Evolutionary conservation across 2,329 filamentous ascomycete species (phyloP), one percentile per base, ranked within the genome.

Genomic region (Venturia nashicola): DNA sequence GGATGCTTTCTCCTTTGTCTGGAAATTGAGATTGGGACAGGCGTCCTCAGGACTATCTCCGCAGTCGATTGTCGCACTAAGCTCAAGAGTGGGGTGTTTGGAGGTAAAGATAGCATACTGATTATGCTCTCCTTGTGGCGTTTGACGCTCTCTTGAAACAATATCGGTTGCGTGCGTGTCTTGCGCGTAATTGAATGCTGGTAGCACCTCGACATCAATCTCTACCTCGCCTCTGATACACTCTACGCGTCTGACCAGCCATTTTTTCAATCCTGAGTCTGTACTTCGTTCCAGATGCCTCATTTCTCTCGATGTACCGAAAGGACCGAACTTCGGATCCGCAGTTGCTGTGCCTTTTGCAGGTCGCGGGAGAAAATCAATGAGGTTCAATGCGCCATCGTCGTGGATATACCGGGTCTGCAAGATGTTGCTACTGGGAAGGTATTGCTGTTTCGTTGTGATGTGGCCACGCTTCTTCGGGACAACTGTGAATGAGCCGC

Each of bases 321-420:
- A 61, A n/a, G 42, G 51, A 16, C 23, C 48, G 48, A 64, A 61
- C 43, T 51, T 40, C 9, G 39, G 61, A 36, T 27, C 27, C 27
- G 27, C 27, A 27, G 59, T 55, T 54, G 34, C 7, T 18, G 7
- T 11, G 6, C 43, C 43, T 14, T 48, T 12, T 40, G 23, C 20
- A 11, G 61, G 59, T 69, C 70, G 16, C 68, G 88, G 88, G 68
- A 91, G 90, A 75, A 90, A 91, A 72, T 91, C 88, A 18, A 89
- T 78, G 39, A 91, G 72, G 64, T 89, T 87, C 12, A 88, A 83
- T 0, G 90, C 88, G 0, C 88, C 89, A 64, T 88, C 83, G 68
- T 91, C 88, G 67, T 87, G 83, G 67, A 90, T 87, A 72, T 88
- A 91, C n/a, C 88, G 81, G 1, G 89, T 91, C 72, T 90, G 86